phyloP scores from a whole-genome alignment of 495 filamentous ascomycete species.

The Aspergillus bertholletiae region DNA sequence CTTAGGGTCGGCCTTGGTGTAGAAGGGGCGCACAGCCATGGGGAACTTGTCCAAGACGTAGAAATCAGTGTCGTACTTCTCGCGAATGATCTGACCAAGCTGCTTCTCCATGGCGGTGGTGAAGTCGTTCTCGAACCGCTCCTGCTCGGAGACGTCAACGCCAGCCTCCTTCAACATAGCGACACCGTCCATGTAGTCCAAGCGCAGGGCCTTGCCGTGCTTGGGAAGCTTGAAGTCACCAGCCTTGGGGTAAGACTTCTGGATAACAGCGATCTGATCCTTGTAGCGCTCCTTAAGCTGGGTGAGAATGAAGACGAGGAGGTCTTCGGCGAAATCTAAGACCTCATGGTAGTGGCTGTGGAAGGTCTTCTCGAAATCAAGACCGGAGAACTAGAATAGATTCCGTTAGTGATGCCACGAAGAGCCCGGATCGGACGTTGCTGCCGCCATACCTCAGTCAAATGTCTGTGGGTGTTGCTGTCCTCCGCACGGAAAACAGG shows the following conservation, averaged over 20 bases:
- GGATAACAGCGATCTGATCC: conserved; percentile 64
- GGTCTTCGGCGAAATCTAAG: conserved; percentile 70
- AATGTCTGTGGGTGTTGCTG: conserved; percentile 90
- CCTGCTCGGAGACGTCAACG: conserved; percentile 69
- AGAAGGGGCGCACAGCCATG: conserved; percentile 80
- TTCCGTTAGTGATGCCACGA: conserved; percentile 1
- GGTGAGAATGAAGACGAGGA: conserved; percentile 86
- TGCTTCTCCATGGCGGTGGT: conserved; percentile 83
- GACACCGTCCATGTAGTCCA: conserved; percentile 85
- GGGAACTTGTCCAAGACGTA: conserved; percentile 92
- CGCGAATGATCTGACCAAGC: conserved; percentile 77
- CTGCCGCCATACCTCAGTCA: conserved; percentile 65
- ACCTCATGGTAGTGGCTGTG: conserved; percentile 86
- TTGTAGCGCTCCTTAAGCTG: conserved; percentile 65
- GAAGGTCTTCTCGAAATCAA: conserved; percentile 98
- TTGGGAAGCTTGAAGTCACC: conserved; percentile 56
- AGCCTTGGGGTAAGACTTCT: conserved; percentile 54
- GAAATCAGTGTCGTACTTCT: conserved; percentile 87
- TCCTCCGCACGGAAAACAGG: conserved; percentile 97
- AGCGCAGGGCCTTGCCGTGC: conserved; percentile 71
- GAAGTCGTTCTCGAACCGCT: conserved; percentile 67
- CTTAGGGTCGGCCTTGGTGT: conserved; percentile 73
- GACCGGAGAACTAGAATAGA: conserved; percentile 68
- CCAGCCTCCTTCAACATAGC: conserved; percentile 76
- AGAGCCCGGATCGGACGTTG: too few species aligned